These are phyloP conservation scores for Tricladium varicosporioides DNA, from an alignment of 2,329 filamentous ascomycete genomes.

Conservation along the genomic window DNA sequence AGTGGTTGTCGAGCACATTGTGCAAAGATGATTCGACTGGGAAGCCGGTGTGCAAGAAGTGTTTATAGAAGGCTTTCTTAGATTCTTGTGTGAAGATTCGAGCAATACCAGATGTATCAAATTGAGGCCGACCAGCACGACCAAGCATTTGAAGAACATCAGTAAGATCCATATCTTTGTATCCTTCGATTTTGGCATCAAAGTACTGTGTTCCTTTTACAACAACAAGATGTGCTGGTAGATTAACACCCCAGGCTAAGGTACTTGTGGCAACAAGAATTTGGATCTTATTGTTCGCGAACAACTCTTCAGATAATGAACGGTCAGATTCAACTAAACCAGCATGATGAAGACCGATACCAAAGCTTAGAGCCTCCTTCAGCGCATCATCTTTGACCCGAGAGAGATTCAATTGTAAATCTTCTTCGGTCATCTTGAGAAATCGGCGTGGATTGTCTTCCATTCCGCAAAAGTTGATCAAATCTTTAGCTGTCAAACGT, in stretches of 20 bases:
- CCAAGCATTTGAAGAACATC: slow-evolving; percentile 98
- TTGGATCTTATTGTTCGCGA: slow-evolving; percentile 97
- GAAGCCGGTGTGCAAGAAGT: slow-evolving; percentile 97
- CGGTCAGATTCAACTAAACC: slow-evolving; percentile 94
- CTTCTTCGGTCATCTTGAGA: slow-evolving; percentile 90
- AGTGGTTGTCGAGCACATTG: slow-evolving; percentile 94
- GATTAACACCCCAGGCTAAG: slow-evolving; percentile 95
- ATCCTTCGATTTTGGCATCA: slow-evolving; percentile 95
- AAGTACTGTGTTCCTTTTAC: slow-evolving; percentile 99
- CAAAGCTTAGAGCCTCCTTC: slow-evolving; percentile 92
- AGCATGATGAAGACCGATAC: slow-evolving; percentile 95
- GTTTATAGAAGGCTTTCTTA: slow-evolving; percentile 99
- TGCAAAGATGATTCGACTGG: slow-evolving; percentile 95
- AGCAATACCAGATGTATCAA: slow-evolving; percentile 92
- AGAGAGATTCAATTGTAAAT: slow-evolving; percentile 81
- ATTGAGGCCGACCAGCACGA: slow-evolving; percentile 91
- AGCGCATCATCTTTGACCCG: slow-evolving; percentile 91
- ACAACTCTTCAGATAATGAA: slow-evolving; percentile 88
- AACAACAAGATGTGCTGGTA: slow-evolving; percentile 93
- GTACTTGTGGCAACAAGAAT: slow-evolving; percentile 95
- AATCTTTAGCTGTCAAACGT: slow-evolving; percentile 87
- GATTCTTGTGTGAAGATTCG: slow-evolving; percentile 96
- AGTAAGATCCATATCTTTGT: slow-evolving; percentile 98
- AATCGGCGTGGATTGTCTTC: slow-evolving; percentile 96
- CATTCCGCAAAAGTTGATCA: slow-evolving; percentile 98